These are phyloP conservation scores for Tylopilus sp. DNA, from an alignment of 768 basidiomycete species.

Conservation along the genomic window DNA sequence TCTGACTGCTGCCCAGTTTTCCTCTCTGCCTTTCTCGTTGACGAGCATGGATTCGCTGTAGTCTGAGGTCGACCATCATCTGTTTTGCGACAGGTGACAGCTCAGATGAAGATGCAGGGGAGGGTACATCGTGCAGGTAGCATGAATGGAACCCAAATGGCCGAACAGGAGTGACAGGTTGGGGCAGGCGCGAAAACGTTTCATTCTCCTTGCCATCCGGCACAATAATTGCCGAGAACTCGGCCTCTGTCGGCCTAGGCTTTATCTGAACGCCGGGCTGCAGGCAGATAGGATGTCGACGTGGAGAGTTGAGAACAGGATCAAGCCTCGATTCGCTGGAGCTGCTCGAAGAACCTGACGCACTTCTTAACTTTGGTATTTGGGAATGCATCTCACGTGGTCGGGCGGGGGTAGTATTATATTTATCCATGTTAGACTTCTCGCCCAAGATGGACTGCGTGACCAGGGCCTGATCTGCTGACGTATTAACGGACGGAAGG, in stretches of 20 bases:
- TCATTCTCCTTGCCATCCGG: slow-evolving; percentile 24
- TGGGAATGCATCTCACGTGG: slow-evolving; percentile 21
- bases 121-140: slow-evolving; percentile 37
- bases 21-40: slow-evolving; percentile 30
- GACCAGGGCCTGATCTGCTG: background rate
- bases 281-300: slow-evolving; percentile 5
- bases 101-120: slow-evolving; percentile 70
- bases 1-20: slow-evolving; percentile 31
- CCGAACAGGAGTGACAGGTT: slow-evolving; percentile 42
- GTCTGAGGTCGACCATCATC: slow-evolving; percentile 63
- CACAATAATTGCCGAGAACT: background rate
- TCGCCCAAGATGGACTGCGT: slow-evolving; percentile 8
- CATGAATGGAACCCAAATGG: slow-evolving; percentile 38
- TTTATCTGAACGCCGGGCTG: slow-evolving; percentile 2
- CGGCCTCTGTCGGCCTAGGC: background rate
- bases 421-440: slow-evolving; percentile 15
- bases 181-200: slow-evolving; percentile 29
- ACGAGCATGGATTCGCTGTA: slow-evolving; percentile 35
- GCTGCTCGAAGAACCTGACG: slow-evolving; percentile 25
- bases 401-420: background rate
- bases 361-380: slow-evolving; percentile 28
- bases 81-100: slow-evolving; percentile 65
- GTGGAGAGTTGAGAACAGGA: background rate
- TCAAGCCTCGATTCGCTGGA: slow-evolving; percentile 18
- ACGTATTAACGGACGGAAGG: too few species aligned